Conservation (phyloP, 2,329 filamentous ascomycete species). For the Aspergillus sp. region DNA sequence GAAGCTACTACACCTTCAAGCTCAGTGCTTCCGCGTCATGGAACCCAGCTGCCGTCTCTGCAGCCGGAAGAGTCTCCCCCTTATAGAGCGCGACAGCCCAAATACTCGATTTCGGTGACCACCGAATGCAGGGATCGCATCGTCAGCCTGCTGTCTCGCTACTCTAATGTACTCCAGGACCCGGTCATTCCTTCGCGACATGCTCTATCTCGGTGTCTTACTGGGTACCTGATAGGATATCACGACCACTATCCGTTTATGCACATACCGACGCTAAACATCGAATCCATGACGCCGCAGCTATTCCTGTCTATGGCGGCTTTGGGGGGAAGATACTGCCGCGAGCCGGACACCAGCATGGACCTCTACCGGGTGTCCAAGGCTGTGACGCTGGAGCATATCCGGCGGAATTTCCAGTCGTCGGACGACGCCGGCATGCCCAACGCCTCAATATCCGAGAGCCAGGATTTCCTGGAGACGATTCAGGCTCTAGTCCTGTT, state of each 20-base stretch:
- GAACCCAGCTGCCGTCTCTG: constrained; percentile 23
- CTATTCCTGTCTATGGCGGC: constrained; percentile 24
- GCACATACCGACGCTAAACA: constrained; percentile 22
- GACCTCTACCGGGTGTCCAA: constrained; percentile 24
- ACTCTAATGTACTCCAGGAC: constrained; percentile 19
- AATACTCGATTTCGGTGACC: constrained; percentile 21
- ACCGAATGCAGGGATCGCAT: constrained; percentile 22
- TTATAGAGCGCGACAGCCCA: constrained; percentile 17
- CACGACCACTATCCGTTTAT: constrained; percentile 26
- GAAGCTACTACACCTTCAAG: constrained; percentile 17
- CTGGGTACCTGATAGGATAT: constrained; percentile 23
- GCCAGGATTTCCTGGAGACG: constrained; percentile 19
- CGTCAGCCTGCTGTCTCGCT: constrained; percentile 12
- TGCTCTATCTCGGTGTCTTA: constrained; percentile 24
- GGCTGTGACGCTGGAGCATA: constrained; percentile 22
- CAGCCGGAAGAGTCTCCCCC: constrained; percentile 20
- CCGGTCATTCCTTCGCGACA: constrained; percentile 22
- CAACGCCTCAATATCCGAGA: constrained; percentile 9
- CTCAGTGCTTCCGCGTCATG: constrained; percentile 24
- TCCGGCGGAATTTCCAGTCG: constrained; percentile 20
- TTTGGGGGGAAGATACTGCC: constrained; percentile 23
- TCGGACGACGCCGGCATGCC: constrained; percentile 3
- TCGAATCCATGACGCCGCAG: constrained; percentile 16
- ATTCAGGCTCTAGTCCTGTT: constrained; percentile 21
- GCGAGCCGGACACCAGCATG: constrained; percentile 24